Evolutionary conservation across 1,139 yeast species (phyloP).

Genomic region (Taphrina sp.): DNA sequence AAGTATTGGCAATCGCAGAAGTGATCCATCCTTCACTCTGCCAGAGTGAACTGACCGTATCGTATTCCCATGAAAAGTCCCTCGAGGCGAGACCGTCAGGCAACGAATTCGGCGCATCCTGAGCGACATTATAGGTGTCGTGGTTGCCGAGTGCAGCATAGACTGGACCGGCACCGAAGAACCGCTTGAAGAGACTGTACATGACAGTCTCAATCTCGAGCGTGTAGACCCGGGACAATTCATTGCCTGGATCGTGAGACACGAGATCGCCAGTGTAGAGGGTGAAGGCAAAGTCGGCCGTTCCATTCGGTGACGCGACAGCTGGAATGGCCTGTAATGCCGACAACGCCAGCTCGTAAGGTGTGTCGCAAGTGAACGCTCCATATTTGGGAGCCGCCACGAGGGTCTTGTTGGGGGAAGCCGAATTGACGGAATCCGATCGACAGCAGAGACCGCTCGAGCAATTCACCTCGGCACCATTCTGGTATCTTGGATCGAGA

Average conservation of each 20-base stretch:
- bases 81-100: conserved; percentile 45
- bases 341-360: conserved; percentile 57
- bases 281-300: conserved; percentile 54
- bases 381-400: conserved; percentile 62
- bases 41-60: conserved; percentile 63
- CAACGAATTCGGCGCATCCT: conserved; percentile 57
- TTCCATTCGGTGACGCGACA: conserved; percentile 2
- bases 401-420: conserved; percentile 47
- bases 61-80: conserved; percentile 60
- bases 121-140: conserved; percentile 71
- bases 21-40: conserved; percentile 43
- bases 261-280: conserved; percentile 66
- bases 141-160: conserved; percentile 69
- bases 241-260: conserved; percentile 55
- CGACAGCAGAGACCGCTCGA: conserved; percentile 52
- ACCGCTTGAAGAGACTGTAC: conserved; percentile 56
- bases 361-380: conserved; percentile 59
- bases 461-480: conserved; percentile 64
- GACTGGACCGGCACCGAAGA: conserved; percentile 58
- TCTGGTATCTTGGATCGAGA: conserved; percentile 53
- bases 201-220: conserved; percentile 55
- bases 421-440: conserved; percentile 46
- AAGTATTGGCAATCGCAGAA: conserved; percentile 38
- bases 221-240: conserved; percentile 52
- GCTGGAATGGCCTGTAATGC: conserved; percentile 52